These are phyloP conservation scores for Paraurostyla sp. DNA, from an alignment of 73 alveolate species.

Conservation along the genomic window DNA sequence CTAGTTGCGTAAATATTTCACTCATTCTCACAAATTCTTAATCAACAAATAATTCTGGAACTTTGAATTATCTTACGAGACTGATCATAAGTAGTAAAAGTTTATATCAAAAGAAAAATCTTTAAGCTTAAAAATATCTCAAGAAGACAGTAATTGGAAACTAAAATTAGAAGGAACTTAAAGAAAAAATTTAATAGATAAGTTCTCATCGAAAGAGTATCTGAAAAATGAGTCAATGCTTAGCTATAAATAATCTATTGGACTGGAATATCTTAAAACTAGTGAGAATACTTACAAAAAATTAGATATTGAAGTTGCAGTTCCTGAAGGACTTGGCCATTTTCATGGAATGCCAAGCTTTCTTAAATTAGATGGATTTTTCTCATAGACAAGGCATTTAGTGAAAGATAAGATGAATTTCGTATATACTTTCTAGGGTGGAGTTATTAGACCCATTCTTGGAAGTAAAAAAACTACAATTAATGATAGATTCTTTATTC, in stretches of 20 bases:
- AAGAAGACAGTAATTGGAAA: background rate
- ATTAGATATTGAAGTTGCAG: slow-evolving; percentile 12
- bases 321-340: slow-evolving; percentile 35
- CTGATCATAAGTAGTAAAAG: slow-evolving; percentile 33
- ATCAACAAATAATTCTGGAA: background rate
- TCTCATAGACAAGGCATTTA: background rate
- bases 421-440: slow-evolving; percentile 6
- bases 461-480: slow-evolving; percentile 20
- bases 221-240: slow-evolving; percentile 17
- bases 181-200: slow-evolving; percentile 42
- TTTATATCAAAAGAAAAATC: slow-evolving; percentile 49
- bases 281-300: background rate
- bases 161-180: slow-evolving; percentile 32
- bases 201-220: slow-evolving; percentile 29
- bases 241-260: slow-evolving; percentile 19
- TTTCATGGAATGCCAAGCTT: slow-evolving; percentile 48
- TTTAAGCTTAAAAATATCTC: background rate
- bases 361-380: slow-evolving; percentile 27
- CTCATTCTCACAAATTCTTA: slow-evolving; percentile 18
- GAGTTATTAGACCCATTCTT: slow-evolving; percentile 2
- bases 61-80: background rate
- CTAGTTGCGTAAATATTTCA: slow-evolving; percentile 20
- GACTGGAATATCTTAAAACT: background rate
- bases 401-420: background rate
- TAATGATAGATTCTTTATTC: slow-evolving; percentile 45